Conservation (phyloP, 2,329 filamentous ascomycete species). For the Trichoderma afroharzianum region DNA sequence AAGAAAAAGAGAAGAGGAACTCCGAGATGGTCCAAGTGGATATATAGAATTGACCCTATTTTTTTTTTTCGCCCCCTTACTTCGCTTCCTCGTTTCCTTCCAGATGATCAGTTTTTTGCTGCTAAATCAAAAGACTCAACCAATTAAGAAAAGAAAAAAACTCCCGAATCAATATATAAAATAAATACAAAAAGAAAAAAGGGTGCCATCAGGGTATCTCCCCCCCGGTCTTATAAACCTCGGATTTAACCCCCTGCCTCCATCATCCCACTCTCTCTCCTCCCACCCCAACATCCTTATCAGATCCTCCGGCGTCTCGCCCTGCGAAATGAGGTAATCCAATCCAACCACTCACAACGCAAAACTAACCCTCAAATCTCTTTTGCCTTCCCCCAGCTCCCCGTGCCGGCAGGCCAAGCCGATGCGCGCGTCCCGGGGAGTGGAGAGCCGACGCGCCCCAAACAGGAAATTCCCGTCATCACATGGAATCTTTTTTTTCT, state of each 20-base stretch:
- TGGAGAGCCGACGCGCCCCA: not conserved
- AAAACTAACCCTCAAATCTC: not conserved
- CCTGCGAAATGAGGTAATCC: not conserved
- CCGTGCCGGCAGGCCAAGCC: not conserved
- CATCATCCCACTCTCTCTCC: not conserved
- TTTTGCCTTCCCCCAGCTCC: not conserved
- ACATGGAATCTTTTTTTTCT: not conserved
- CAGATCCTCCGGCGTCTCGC: conserved; percentile 6
- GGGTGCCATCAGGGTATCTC: not conserved
- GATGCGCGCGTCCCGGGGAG: not conserved
- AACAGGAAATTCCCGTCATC: conserved; percentile 13
- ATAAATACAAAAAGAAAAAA: not conserved
- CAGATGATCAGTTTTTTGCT: not conserved
- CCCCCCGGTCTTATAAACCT: not conserved
- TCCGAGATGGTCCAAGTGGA: not conserved
- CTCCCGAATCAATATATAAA: not conserved
- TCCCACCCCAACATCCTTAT: not conserved
- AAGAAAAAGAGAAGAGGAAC: not conserved
- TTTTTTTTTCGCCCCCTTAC: not conserved
- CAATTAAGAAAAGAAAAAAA: not conserved
- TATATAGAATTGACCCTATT: not conserved
- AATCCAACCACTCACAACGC: not conserved
- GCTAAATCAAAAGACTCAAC: not conserved
- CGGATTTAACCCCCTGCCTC: not conserved
- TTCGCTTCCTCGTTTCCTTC: not conserved